Evolutionary conservation across 192 early-diverging fungal species (phyloP).

Genomic region (Jimgerdemannia flammicorona): DNA sequence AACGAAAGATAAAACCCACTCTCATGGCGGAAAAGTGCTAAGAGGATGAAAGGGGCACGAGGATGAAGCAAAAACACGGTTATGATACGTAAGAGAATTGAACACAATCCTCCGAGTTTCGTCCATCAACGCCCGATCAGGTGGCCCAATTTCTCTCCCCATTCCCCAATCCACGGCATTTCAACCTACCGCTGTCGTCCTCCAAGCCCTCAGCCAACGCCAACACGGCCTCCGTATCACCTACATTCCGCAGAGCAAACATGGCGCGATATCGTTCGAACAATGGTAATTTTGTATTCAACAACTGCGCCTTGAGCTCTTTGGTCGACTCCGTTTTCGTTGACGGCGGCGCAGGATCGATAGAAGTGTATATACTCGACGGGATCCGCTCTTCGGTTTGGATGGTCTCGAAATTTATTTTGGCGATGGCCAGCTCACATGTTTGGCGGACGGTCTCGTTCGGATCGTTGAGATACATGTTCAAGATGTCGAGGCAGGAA

Average conservation of each 20-base stretch:
- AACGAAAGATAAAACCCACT: slow-evolving; percentile 28
- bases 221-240: slow-evolving; percentile 75
- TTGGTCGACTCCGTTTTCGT: slow-evolving; percentile 53
- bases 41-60: background rate
- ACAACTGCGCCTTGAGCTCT: slow-evolving; percentile 61
- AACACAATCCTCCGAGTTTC: no score
- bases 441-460: slow-evolving; percentile 79
- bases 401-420: slow-evolving; percentile 76
- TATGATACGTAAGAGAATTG: no score
- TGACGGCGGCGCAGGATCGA: slow-evolving; percentile 90
- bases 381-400: slow-evolving; percentile 39
- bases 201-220: slow-evolving; percentile 83
- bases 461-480: slow-evolving; percentile 71
- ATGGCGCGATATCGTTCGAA: slow-evolving; percentile 94
- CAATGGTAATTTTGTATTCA: slow-evolving; percentile 67
- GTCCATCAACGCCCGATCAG: no score
- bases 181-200: slow-evolving; percentile 46
- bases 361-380: slow-evolving; percentile 62
- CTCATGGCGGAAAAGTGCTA: slow-evolving; percentile 90
- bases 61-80: no score
- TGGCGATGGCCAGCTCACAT: slow-evolving; percentile 83
- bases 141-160: no score
- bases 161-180: background rate
- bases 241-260: slow-evolving; percentile 91
- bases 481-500: slow-evolving; percentile 62